Evolutionary conservation across 345 rosid species (phyloP).

Genomic region (Excoecaria agallocha): DNA sequence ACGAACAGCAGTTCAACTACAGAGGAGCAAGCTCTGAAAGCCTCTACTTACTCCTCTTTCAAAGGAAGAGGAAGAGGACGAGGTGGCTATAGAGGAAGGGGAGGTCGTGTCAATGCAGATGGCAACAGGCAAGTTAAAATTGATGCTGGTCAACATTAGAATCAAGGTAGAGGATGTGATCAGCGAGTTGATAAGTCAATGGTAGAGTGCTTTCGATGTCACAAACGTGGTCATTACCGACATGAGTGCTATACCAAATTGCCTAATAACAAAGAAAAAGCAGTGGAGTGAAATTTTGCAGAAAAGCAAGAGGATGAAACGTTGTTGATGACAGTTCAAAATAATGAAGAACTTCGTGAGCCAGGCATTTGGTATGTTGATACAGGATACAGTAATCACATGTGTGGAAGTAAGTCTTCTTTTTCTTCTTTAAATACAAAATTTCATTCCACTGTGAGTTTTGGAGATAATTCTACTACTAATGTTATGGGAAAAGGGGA

Average conservation of each 20-base stretch:
- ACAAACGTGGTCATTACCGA: not conserved
- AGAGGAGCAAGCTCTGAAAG: no score
- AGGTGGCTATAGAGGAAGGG: no score
- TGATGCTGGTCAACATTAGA: no score
- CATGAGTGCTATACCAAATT: not conserved
- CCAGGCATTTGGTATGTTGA: not conserved
- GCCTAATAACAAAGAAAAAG: conserved; percentile 1
- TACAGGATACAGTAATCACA: not conserved
- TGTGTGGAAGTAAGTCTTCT: conserved; percentile 8
- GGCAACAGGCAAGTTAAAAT: no score
- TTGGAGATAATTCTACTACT: conserved; percentile 6
- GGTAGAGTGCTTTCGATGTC: not conserved
- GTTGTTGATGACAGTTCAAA: not conserved
- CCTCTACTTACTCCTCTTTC: no score
- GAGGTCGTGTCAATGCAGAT: no score
- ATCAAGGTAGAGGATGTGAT: not conserved
- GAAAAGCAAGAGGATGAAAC: conserved; percentile 1
- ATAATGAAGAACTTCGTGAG: no score
- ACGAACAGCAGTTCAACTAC: no score
- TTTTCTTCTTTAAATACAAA: not conserved
- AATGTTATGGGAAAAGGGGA: not conserved
- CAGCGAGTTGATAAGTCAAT: not conserved
- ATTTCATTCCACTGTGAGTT: conserved; percentile 4
- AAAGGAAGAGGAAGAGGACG: no score
- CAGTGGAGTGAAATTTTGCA: not conserved